Evolutionary conservation across 305 asterid species (phyloP), one percentile per base, ranked within the genome.

Genomic region (Fraxinus baroniana): DNA sequence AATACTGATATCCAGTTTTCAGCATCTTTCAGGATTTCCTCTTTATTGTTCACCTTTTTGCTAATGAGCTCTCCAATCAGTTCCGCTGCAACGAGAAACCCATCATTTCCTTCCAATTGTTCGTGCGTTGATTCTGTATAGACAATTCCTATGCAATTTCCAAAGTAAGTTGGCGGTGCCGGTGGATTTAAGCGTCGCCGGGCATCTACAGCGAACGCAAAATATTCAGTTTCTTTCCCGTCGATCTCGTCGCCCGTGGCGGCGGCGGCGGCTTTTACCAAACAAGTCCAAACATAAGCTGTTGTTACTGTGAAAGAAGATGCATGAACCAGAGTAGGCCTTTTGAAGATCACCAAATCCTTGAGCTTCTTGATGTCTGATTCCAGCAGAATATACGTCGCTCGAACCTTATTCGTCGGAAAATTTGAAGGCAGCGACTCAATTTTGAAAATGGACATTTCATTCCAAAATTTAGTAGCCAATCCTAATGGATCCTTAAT

Each of bases 201-300:
- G 2, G 70, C 77, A 76, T 88, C 91, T 44, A 78, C 87, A 4
- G 87, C 70, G 78, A 86, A 80, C 15, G 18, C 84, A 68, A 86
- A 88, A 70, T 75, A 70, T 12, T 84, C 89, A 4, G 84, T 20
- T 80, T 86, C 87, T 18, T 52, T 24, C 1, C 64, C 84, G 44
- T 32, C 72, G 37, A 80, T 85, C 60, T 75, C 66, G 39, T 41
- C 15, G 80, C 91, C 17, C 83, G n/a, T 85, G 0, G 80, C 5
- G 6, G 68, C 73, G 3, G 78, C 81, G 1, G 84, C 62, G 18
- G 89, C 80, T 87, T 72, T 89, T 5, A 60, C 87, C 52, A 89
- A 74, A 66, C 90, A 84, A 36, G 80, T 79, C 91, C 91, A 89
- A 2, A 87, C 84, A 78, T 84, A 89, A 30, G 89, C 89, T 7